These are phyloP conservation scores for Kalaharituber pfeilii DNA, from an alignment of 2,329 filamentous ascomycete species.

Conservation along the genomic window DNA sequence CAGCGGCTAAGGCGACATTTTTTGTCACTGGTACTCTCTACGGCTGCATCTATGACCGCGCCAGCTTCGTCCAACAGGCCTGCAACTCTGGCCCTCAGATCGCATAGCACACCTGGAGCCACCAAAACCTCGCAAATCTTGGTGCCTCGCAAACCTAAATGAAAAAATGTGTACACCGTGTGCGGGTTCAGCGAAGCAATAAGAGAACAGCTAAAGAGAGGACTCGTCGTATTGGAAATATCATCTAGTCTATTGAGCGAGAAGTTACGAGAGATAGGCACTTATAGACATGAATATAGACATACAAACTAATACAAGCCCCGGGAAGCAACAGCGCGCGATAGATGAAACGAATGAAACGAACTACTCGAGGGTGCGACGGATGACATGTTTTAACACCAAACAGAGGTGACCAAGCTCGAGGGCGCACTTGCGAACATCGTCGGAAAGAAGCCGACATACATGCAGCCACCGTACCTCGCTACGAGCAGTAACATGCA, in stretches of 20 bases:
- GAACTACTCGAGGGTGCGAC: no score
- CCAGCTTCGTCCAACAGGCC: constrained; percentile 29
- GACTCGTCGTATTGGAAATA: no score
- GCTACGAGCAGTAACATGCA: background rate
- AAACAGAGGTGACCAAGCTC: constrained; percentile 33
- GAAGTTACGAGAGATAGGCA: no score
- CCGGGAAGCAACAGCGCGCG: no score
- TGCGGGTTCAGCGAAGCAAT: no score
- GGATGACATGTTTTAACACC: no score
- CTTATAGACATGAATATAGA: no score
- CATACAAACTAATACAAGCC: no score
- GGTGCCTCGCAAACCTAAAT: constrained; percentile 30
- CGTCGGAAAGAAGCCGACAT: constrained; percentile 36
- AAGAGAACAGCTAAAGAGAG: no score
- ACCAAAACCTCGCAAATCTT: constrained; percentile 34
- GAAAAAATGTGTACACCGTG: no score
- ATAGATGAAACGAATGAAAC: no score
- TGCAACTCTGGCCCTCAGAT: constrained; percentile 41
- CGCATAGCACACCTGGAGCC: constrained; percentile 41
- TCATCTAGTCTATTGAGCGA: no score
- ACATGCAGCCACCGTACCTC: constrained; percentile 33
- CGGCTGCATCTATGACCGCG: constrained; percentile 4
- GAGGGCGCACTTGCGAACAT: constrained; percentile 40
- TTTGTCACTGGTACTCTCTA: constrained; percentile 8
- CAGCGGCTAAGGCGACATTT: constrained; percentile 8